Evolutionary conservation across 2,329 filamentous ascomycete species (phyloP), one percentile per base, ranked within the genome.

Genomic region (Nothopassalora personata): DNA sequence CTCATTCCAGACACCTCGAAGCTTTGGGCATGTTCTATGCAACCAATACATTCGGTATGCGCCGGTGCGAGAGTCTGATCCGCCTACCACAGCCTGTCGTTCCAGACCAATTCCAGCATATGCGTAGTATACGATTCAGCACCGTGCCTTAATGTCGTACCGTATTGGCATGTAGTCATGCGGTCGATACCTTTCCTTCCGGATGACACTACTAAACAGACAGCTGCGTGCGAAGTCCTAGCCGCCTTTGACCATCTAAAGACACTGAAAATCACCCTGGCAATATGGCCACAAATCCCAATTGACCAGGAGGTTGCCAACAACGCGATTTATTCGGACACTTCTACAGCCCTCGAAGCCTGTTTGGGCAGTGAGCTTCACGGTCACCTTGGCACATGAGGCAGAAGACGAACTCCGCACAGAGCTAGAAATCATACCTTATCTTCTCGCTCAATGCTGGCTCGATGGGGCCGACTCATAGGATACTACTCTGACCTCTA

Each of bases 31-130:
- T 58, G 7, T 9, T 54, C 13, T 54, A 58, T 34, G 18, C 23
- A 18, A n/a, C 43, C 7, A 58, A 58, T 31, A 58, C 56, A 5
- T 58, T 58, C 33, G 30, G 49, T 9, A 39, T 54, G 11, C 13
- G 43, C 43, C 56, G 31, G 23, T 4, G 30, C 4, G 56, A 54
- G 30, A 48, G 51, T 33, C 10, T 58, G 1, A 39, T 54, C 2
- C 23, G 56, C 9, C n/a, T 58, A 8, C 56, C 56, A 3, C n/a
- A 50, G 9, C 3, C 54, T 1, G 39, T 54, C 11, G 4, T 49
- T 15, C 56, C 43, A 4, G 19, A 48, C 1, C 56, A 28, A 4
- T n/a, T 50, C 5, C 30, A 58, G 30, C 23, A 39, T n/a, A 49
- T 54, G 13, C 36, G 56, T 7, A 45, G 51, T 8, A 28, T 58